These are phyloP conservation scores for Solanum peruvianum DNA, from an alignment of 257 asterid genomes.

Conservation along the genomic window DNA sequence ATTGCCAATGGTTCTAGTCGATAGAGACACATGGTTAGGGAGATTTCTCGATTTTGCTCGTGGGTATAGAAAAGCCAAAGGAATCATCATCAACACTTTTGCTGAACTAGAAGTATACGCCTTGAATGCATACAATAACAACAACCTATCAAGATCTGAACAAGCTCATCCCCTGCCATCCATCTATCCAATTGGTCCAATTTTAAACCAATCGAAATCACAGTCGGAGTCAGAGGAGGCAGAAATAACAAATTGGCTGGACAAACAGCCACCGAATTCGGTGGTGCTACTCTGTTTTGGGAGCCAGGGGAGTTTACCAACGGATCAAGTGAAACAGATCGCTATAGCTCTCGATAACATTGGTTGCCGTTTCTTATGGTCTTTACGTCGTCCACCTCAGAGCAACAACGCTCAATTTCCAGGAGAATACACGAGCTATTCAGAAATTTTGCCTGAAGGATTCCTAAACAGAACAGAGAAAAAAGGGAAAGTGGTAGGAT, in stretches of 20 bases:
- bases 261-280: neutral
- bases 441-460: conserved; percentile 32
- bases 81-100: conserved; percentile 46
- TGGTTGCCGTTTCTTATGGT: conserved; percentile 1
- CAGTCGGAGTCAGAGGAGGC: neutral
- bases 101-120: conserved; percentile 38
- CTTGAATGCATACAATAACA: conserved; percentile 12
- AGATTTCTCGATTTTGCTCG: conserved; percentile 48
- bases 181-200: conserved; percentile 45
- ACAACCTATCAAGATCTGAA: neutral
- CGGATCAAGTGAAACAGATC: neutral
- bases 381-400: neutral
- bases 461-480: conserved; percentile 27
- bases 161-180: conserved; percentile 15
- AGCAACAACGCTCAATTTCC: neutral
- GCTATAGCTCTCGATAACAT: neutral
- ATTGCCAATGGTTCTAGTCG: conserved; percentile 32
- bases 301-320: neutral
- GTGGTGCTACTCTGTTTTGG: conserved; percentile 7
- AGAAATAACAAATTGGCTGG: conserved; percentile 28
- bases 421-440: conserved; percentile 1
- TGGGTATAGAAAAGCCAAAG: conserved; percentile 42
- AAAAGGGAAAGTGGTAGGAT: conserved; percentile 42
- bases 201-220: conserved; percentile 23
- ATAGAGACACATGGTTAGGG: conserved; percentile 25